Percentiles rank a stretch among this genome's conserved stretches.
Evolutionary conservation across 2,329 filamentous ascomycete species (phyloP).

Genomic region (Pseudogymnoascus verrucosus): DNA sequence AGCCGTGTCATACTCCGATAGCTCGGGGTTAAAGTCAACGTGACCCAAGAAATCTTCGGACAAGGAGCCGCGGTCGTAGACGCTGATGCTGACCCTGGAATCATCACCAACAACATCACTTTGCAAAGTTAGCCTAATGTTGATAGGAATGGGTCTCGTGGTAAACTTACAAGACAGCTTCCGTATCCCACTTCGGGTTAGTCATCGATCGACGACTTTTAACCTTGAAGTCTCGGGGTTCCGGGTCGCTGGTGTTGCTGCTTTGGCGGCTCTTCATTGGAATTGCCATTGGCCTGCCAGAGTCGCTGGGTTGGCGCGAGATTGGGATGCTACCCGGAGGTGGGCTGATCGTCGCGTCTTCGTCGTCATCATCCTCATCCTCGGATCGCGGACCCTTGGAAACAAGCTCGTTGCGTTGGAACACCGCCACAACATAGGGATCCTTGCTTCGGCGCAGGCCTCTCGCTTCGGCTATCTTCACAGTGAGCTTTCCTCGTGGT

Average conservation of each 20-base stretch:
- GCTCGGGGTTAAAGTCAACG: constrained; percentile 68
- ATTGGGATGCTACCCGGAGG: constrained; percentile 53
- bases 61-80: constrained; percentile 75
- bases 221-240: constrained; percentile 47
- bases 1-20: constrained; percentile 57
- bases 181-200: constrained; percentile 90
- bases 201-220: constrained; percentile 59
- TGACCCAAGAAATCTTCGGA: constrained; percentile 90
- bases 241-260: constrained; percentile 79
- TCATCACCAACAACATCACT: constrained; percentile 92
- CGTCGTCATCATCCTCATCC: constrained; percentile 51
- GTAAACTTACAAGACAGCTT: constrained; percentile 80
- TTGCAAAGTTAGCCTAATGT: constrained; percentile 15
- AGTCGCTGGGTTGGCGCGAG: constrained; percentile 68
- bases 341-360: constrained; percentile 45
- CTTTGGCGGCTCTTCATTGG: constrained; percentile 96
- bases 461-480: constrained; percentile 80
- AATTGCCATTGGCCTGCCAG: constrained; percentile 77
- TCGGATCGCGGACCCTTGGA: constrained; percentile 70
- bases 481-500: constrained; percentile 78
- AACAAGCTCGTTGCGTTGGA: constrained; percentile 93
- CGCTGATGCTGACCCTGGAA: constrained; percentile 82
- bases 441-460: constrained; percentile 75
- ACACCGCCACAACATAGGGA: constrained; percentile 93
- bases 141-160: background rate